Conservation (phyloP, 257 asterid genomes). For the Vinca minor region DNA sequence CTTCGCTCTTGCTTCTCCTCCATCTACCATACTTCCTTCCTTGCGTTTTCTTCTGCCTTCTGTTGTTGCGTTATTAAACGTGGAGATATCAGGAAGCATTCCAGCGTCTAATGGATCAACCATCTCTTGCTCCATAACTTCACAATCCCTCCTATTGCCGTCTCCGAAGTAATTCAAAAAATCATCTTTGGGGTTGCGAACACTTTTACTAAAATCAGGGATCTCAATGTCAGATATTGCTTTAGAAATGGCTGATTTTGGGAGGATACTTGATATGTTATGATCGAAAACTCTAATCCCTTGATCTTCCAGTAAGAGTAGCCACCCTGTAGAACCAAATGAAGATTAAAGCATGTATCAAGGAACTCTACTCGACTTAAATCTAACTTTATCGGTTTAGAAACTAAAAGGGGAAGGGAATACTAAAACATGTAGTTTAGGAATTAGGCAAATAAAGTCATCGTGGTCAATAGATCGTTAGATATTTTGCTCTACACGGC, state of each 20-base stretch:
- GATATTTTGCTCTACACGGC: neutral
- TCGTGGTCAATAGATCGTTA: neutral
- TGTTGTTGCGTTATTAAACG: neutral
- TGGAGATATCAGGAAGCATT: slow-evolving; percentile 18
- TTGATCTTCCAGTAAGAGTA: slow-evolving; percentile 39
- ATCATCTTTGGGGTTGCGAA: slow-evolving; percentile 2
- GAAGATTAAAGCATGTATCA: neutral
- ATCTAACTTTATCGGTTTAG: neutral
- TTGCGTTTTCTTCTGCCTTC: slow-evolving; percentile 51
- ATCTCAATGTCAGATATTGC: slow-evolving; percentile 17
- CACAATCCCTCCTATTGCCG: neutral
- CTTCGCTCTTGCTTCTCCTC: slow-evolving; percentile 31
- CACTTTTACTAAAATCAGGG: slow-evolving; percentile 14
- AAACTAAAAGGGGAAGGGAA: neutral
- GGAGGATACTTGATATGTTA: slow-evolving; percentile 19
- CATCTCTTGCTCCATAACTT: slow-evolving; percentile 36
- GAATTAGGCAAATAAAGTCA: neutral
- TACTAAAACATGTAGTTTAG: neutral
- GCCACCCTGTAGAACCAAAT: slow-evolving; percentile 40
- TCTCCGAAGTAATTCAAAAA: slow-evolving; percentile 3
- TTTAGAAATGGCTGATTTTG: slow-evolving; percentile 27
- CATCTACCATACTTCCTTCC: slow-evolving; percentile 29
- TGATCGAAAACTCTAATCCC: slow-evolving; percentile 39
- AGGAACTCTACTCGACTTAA: neutral
- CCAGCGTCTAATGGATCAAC: slow-evolving; percentile 12